Conservation (phyloP, 441 rosid genomes). For the Gossypium davidsonii region DNA sequence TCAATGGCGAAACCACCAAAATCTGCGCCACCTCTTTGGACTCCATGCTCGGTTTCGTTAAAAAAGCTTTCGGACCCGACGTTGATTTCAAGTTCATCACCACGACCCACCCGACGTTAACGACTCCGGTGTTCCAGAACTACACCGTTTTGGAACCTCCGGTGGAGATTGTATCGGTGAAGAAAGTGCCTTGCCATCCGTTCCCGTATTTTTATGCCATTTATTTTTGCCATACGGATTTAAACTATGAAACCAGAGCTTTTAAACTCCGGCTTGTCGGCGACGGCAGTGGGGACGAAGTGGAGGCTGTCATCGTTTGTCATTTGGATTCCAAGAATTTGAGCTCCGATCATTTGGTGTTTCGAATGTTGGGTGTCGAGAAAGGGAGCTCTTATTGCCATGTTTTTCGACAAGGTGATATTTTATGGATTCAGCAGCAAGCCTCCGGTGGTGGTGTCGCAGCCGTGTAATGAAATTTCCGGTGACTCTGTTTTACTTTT, state of each 20-base stretch:
- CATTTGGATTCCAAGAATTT: neutral
- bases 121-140: neutral
- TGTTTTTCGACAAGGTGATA: neutral
- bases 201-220: neutral
- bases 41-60: neutral
- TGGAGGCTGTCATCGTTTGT: neutral
- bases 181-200: conserved; percentile 3
- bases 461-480: neutral
- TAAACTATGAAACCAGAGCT: neutral
- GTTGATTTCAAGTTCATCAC: neutral
- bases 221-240: neutral
- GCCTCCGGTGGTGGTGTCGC: neutral
- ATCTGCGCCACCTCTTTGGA: neutral
- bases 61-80: neutral
- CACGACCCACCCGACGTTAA: neutral
- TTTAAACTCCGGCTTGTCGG: neutral
- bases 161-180: neutral
- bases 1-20: neutral
- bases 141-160: neutral
- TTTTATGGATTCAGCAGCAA: neutral
- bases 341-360: neutral
- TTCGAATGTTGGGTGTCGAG: neutral
- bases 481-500: neutral
- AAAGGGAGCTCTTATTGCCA: neutral
- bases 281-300: neutral